Evolutionary conservation across 768 basidiomycete species (phyloP).

Genomic region (Leccinellum luteum): DNA sequence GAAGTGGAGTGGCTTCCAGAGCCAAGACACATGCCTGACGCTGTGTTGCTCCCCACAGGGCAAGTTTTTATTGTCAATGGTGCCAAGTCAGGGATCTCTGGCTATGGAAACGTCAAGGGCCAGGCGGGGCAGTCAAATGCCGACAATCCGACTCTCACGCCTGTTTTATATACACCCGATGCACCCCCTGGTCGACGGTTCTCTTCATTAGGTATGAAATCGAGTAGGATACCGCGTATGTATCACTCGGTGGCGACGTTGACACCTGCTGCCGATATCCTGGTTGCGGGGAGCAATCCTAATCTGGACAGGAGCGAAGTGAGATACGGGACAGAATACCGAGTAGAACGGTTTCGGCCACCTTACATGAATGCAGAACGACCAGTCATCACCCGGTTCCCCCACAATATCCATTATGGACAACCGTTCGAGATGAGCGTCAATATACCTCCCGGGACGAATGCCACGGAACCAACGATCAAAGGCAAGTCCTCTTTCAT

Average conservation of each 20-base stretch:
- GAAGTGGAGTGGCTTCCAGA: slow-evolving; percentile 71
- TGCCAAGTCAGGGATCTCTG: slow-evolving; percentile 68
- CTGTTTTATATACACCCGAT: slow-evolving; percentile 66
- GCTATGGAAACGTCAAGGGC: slow-evolving; percentile 69
- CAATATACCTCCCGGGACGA: slow-evolving; percentile 35
- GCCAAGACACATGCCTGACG: slow-evolving; percentile 74
- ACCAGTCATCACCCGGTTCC: slow-evolving; percentile 44
- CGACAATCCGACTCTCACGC: slow-evolving; percentile 63
- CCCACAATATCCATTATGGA: slow-evolving; percentile 44
- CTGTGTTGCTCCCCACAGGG: slow-evolving; percentile 78
- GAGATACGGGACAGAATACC: slow-evolving; percentile 81
- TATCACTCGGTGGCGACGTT: slow-evolving; percentile 85
- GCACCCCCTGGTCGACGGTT: slow-evolving; percentile 59
- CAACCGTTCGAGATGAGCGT: slow-evolving; percentile 47
- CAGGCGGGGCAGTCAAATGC: slow-evolving; percentile 79
- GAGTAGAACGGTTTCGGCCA: slow-evolving; percentile 83
- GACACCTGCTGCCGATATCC: slow-evolving; percentile 65
- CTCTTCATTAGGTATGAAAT: slow-evolving; percentile 52
- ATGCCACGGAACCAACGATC: slow-evolving; percentile 38
- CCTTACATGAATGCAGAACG: slow-evolving; percentile 70
- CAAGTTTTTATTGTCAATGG: slow-evolving; percentile 75
- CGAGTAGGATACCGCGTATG: slow-evolving; percentile 67
- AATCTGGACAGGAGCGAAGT: slow-evolving; percentile 75
- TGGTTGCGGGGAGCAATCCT: slow-evolving; percentile 84
- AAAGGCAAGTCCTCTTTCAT: slow-evolving; percentile 41